phyloP scores from a whole-genome alignment of 176 grass and related monocot genomes.

The barley (Hordeum vulgare) region DNA sequence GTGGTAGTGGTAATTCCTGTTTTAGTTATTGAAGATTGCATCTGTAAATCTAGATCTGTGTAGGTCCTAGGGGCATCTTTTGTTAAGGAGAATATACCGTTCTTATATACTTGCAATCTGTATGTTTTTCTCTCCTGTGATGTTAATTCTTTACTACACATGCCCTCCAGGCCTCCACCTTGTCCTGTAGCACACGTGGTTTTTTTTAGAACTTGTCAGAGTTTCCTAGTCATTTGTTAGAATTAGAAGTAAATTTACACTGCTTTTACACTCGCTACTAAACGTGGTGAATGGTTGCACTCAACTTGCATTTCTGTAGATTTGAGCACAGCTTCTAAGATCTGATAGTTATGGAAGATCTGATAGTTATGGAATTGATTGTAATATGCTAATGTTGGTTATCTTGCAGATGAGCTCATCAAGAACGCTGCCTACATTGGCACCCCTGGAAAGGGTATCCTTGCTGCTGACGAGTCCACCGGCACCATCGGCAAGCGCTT shows the following conservation, averaged over 20 bases:
- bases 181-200: not conserved
- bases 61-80: not conserved
- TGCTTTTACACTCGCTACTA: too few species aligned
- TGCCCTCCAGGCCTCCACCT: not conserved
- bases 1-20: not conserved
- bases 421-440: conserved; percentile 87
- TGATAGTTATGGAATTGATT: not conserved
- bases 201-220: not conserved
- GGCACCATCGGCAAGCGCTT: conserved; percentile 89
- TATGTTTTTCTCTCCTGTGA: not conserved
- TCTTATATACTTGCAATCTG: not conserved
- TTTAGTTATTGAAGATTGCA: not conserved
- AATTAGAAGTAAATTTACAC: not conserved
- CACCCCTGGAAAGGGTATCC: conserved; percentile 88
- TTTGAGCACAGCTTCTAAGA: not conserved
- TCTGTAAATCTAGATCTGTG: not conserved
- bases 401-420: conserved; percentile 73
- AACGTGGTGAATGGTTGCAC: not conserved
- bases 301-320: not conserved
- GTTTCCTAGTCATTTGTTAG: not conserved
- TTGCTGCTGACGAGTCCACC: conserved; percentile 80
- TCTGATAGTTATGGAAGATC: not conserved
- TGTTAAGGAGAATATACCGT: not conserved
- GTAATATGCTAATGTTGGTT: not conserved
- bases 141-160: not conserved